Percentiles rank a stretch among this genome's conserved stretches.
These are phyloP conservation scores for Xylariaceae sp. DNA, from an alignment of 2,329 filamentous ascomycete genomes.

Conservation along the genomic window DNA sequence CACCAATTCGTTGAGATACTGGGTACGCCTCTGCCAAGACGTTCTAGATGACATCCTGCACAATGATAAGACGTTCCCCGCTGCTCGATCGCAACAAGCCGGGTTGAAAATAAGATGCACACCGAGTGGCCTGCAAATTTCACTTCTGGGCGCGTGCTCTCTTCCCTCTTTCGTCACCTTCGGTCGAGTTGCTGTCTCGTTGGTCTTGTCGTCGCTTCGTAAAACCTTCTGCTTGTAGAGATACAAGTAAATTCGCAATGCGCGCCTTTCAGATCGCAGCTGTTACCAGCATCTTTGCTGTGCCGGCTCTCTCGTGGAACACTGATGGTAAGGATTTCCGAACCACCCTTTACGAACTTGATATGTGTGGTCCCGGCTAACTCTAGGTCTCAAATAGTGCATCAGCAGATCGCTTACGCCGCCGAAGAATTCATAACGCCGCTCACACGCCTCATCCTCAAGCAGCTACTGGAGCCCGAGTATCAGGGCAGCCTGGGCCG, in stretches of 20 bases:
- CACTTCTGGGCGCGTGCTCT: constrained; percentile 9
- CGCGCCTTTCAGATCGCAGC: constrained; percentile 24
- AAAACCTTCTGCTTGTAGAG: not conserved
- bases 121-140: not conserved
- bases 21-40: not conserved
- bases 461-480: constrained; percentile 43
- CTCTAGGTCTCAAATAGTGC: constrained; percentile 19
- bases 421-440: constrained; percentile 33
- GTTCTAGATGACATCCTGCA: not conserved
- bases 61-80: constrained; percentile 9
- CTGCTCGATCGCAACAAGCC: not conserved
- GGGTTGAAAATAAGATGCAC: constrained; percentile 1
- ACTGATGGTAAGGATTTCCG: constrained; percentile 27
- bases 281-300: constrained; percentile 20
- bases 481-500: constrained; percentile 44
- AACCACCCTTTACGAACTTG: not conserved
- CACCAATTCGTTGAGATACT: constrained; percentile 11
- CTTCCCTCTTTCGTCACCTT: not conserved
- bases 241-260: constrained; percentile 15
- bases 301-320: constrained; percentile 31
- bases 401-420: constrained; percentile 34
- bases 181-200: not conserved
- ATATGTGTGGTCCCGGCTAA: not conserved
- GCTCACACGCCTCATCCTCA: constrained; percentile 36
- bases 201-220: not conserved